Percentiles rank a stretch among this genome's conserved stretches.
Evolutionary conservation across 208 protist species (phyloP).

Genomic region (Kentomonas sorsogonicus): DNA sequence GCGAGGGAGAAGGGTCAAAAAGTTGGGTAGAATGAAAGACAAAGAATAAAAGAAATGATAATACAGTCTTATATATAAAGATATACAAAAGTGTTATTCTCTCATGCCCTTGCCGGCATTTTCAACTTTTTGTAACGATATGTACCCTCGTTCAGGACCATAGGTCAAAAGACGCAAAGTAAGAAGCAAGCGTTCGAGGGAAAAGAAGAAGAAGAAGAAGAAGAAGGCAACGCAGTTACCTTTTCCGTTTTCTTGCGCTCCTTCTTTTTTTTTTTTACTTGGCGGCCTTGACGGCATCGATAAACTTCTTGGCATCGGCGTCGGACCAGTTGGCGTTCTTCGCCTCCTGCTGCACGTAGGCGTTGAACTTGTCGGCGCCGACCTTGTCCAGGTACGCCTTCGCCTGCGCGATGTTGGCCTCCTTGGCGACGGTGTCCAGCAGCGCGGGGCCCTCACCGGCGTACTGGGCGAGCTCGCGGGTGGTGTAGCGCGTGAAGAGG

Average conservation of each 20-base stretch:
- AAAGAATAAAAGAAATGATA: no score
- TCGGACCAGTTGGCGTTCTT: slow-evolving; percentile 82
- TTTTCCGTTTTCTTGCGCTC: background rate
- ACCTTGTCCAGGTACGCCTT: slow-evolving; percentile 57
- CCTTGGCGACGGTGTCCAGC: slow-evolving; percentile 64
- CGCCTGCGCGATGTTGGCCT: slow-evolving; percentile 69
- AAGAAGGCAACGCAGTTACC: background rate
- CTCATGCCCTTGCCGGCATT: no score
- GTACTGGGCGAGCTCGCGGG: slow-evolving; percentile 80
- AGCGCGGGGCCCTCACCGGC: slow-evolving; percentile 59
- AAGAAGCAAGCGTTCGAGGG: no score
- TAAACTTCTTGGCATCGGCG: slow-evolving; percentile 67
- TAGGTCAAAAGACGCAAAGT: no score
- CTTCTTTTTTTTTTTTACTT: slow-evolving; percentile 32
- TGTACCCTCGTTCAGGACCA: no score
- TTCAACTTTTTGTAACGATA: no score
- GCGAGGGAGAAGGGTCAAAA: no score
- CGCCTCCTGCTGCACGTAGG: slow-evolving; percentile 70
- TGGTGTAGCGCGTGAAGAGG: slow-evolving; percentile 82
- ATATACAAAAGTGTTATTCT: no score
- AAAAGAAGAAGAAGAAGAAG: no score
- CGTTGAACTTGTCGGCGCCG: slow-evolving; percentile 69
- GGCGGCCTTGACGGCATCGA: slow-evolving; percentile 72
- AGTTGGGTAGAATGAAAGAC: no score
- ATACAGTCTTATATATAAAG: no score